These are phyloP conservation scores for Colletotrichum plurivorum DNA, from an alignment of 2,329 filamentous ascomycete species.

Conservation along the genomic window DNA sequence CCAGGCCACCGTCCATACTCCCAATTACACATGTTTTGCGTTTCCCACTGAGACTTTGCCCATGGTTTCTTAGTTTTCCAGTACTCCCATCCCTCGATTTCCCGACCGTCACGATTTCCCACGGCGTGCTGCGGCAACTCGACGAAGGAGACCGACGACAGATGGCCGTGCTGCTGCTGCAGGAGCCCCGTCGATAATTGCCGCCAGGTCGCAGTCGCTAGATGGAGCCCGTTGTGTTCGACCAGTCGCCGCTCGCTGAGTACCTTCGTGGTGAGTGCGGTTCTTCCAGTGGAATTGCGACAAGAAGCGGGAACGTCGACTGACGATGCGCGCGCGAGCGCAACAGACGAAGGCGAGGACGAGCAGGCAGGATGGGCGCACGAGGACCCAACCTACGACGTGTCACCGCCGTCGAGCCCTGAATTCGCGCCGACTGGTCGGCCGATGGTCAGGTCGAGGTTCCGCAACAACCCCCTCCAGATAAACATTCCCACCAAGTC, in stretches of 20 bases:
- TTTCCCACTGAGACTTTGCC: constrained; percentile 7
- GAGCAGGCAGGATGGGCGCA: constrained; percentile 63
- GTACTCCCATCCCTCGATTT: neutral
- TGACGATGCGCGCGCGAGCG: constrained; percentile 41
- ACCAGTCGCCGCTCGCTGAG: constrained; percentile 88
- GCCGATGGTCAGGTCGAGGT: constrained; percentile 67
- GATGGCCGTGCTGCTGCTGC: constrained; percentile 40
- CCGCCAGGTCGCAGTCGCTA: constrained; percentile 34
- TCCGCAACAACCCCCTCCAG: constrained; percentile 63
- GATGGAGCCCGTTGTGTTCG: constrained; percentile 91
- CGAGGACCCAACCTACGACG: constrained; percentile 55
- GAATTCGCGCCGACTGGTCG: constrained; percentile 71
- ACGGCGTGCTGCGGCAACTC: constrained; percentile 25
- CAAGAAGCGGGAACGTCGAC: constrained; percentile 30
- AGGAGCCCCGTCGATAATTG: constrained; percentile 32
- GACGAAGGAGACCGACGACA: constrained; percentile 28
- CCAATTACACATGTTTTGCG: constrained; percentile 22
- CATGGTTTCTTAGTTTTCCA: constrained; percentile 10
- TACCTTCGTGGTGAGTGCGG: constrained; percentile 84
- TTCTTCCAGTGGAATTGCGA: neutral
- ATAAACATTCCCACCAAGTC: constrained; percentile 57
- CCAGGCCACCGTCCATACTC: constrained; percentile 20
- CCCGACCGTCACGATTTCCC: constrained; percentile 16
- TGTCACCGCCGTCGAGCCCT: constrained; percentile 63
- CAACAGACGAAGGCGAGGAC: constrained; percentile 65